phyloP scores from a whole-genome alignment of 768 basidiomycete species.

The Lyophyllum decastes region DNA sequence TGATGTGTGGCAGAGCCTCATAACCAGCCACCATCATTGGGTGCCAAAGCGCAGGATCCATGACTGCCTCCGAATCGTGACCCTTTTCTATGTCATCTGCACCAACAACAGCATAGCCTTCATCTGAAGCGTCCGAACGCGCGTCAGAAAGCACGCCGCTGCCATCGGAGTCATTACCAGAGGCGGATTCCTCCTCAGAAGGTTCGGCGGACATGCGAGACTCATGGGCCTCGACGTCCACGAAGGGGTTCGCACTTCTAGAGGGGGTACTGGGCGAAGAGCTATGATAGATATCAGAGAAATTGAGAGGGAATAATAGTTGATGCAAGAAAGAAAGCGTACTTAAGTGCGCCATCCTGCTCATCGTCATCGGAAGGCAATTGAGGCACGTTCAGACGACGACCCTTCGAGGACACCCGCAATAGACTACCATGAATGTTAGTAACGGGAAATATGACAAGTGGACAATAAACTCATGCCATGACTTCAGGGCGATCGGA shows the following conservation, averaged over 20 bases:
- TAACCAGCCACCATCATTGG: background rate
- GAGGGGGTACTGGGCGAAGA: background rate
- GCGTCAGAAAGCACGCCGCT: no score
- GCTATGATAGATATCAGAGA: background rate
- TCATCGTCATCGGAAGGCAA: background rate
- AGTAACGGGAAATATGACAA: background rate
- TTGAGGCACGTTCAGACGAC: background rate
- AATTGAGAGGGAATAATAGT: background rate
- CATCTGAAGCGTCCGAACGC: background rate
- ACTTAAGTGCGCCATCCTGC: background rate
- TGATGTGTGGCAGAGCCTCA: background rate
- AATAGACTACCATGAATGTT: background rate
- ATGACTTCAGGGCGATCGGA: background rate
- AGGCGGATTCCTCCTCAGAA: no score
- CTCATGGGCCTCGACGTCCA: background rate
- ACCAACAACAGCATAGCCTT: background rate
- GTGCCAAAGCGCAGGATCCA: background rate
- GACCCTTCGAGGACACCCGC: background rate
- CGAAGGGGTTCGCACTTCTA: background rate
- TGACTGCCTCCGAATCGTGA: background rate
- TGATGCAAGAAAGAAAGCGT: background rate
- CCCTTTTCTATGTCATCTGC: background rate
- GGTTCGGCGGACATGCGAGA: background rate
- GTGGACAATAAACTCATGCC: background rate
- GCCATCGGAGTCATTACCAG: background rate